phyloP scores from a whole-genome alignment of 2,329 filamentous ascomycete species.

The Cryphonectria parasitica region DNA sequence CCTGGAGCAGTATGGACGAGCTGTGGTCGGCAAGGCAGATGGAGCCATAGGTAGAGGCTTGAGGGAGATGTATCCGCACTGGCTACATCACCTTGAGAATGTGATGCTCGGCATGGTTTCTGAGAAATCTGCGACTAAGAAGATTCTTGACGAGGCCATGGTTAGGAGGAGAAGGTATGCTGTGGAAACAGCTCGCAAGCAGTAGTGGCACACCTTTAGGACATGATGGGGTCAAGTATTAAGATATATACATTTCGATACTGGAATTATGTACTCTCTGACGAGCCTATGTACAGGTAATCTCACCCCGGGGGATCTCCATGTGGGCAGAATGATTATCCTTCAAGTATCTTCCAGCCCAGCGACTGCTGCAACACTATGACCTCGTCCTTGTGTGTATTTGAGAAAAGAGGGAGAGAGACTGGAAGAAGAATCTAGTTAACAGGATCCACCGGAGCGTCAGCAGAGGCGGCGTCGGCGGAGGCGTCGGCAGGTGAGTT shows the following conservation, averaged over 20 bases:
- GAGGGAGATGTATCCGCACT: conserved; percentile 35
- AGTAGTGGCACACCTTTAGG: neutral
- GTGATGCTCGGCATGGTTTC: conserved; percentile 16
- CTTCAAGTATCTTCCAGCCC: neutral
- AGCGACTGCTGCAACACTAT: neutral
- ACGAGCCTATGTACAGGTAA: neutral
- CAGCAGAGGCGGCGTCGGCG: neutral
- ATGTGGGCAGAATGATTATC: neutral
- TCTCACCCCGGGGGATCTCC: neutral
- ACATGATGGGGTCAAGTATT: neutral
- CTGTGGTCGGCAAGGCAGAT: conserved; percentile 33
- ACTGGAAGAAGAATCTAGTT: neutral
- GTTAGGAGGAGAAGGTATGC: neutral
- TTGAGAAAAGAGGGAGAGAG: no score
- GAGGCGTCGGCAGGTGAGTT: conserved; percentile 20
- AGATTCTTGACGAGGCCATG: neutral
- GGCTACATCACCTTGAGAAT: conserved; percentile 34
- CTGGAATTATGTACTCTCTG: neutral
- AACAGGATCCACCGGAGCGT: conserved; percentile 20
- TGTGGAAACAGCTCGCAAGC: neutral
- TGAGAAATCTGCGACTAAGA: conserved; percentile 18
- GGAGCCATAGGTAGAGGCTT: conserved; percentile 32
- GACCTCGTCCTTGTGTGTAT: no score
- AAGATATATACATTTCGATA: neutral
- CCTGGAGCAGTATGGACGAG: conserved; percentile 29